Evolutionary conservation across 1,139 yeast genomes (phyloP), one percentile per base, ranked within the genome.

Genomic region (Yamadazyma trypodendri): DNA sequence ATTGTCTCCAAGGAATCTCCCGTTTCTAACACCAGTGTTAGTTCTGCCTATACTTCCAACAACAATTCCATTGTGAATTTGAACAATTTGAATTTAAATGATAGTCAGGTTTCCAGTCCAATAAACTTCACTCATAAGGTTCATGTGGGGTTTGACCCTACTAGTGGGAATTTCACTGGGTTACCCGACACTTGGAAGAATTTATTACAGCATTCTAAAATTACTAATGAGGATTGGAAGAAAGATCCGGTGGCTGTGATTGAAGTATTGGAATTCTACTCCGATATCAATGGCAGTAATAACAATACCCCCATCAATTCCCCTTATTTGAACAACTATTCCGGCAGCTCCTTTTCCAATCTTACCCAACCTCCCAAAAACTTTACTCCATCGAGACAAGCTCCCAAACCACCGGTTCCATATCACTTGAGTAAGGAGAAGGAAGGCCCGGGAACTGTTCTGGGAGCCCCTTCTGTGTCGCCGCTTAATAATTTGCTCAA

Each of bases 181-280:
- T 72, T 84, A 53, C 92, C 92, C 0, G 86, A 85, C 20, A 81
- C 84, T 40, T 84, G 92, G 94, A 81, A 82, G 51, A 79, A 73
- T 43, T 62, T 84, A 47, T 70, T 84, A 37, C 84, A 84, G 51
- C 88, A 83, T 54, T 83, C 90, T 9, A 79, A 84, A 54, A 84
- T 84, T 49, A 84, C 92, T 3, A 83, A 82, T 48, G 92, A 84
- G 51, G 94, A 84, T 61, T 81, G 88, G 84, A 81, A 84, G 41
- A 83, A 81, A 51, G 88, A 84, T 52, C 90, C 94, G 1, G 85
- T 81, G 21, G 94, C 94, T 0, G 92, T 77, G 29, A 89, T 92
- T 48, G 97, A 92, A 55, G 98, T 90, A 2, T 77, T 94, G 55
- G 95, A 88, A 51, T 92, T 94, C 57, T 88, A 87, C 57, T 72